Evolutionary conservation across 176 grass and related monocot genomes (phyloP).

Genomic region (Musa troglodytarum): DNA sequence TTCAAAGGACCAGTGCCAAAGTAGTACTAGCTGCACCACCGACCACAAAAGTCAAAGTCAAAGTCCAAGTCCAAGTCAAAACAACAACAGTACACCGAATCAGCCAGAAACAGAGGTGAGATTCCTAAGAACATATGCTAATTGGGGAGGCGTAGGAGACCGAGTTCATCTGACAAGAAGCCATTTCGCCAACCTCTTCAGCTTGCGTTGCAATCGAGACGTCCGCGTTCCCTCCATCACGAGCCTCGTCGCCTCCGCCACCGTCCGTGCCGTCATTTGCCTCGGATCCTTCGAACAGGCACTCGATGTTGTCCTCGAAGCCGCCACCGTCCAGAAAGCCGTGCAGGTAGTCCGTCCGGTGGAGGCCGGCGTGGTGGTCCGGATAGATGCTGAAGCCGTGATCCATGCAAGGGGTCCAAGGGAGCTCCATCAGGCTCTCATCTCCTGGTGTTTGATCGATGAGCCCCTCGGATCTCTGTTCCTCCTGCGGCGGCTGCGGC

Average conservation of each 20-base stretch:
- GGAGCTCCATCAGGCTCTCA: slow-evolving; percentile 13
- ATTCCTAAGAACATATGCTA: background rate
- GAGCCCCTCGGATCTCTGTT: too few relatives aligned
- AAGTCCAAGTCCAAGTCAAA: background rate
- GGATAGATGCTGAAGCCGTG: slow-evolving; percentile 23
- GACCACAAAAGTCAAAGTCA: background rate
- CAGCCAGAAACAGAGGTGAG: background rate
- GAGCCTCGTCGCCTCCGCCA: too few relatives aligned
- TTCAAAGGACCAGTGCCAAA: background rate
- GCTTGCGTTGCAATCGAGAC: too few relatives aligned
- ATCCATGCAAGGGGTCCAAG: slow-evolving; percentile 44
- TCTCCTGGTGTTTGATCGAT: background rate
- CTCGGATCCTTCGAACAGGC: slow-evolving; percentile 29
- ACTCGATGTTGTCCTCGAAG: slow-evolving; percentile 33
- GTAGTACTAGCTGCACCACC: background rate
- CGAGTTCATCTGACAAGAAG: too few relatives aligned
- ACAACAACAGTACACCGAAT: background rate
- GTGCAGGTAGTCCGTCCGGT: slow-evolving; percentile 21
- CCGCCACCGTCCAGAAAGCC: slow-evolving; percentile 19
- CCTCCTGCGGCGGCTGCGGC: background rate
- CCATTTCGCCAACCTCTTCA: too few relatives aligned
- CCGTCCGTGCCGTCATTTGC: too few relatives aligned
- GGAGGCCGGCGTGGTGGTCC: slow-evolving; percentile 4
- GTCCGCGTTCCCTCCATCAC: background rate
- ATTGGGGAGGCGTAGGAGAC: background rate